Percentiles rank a stretch among this genome's conserved stretches.
Evolutionary conservation across 2,329 filamentous ascomycete genomes (phyloP).

Genomic region (Periconia sp.): DNA sequence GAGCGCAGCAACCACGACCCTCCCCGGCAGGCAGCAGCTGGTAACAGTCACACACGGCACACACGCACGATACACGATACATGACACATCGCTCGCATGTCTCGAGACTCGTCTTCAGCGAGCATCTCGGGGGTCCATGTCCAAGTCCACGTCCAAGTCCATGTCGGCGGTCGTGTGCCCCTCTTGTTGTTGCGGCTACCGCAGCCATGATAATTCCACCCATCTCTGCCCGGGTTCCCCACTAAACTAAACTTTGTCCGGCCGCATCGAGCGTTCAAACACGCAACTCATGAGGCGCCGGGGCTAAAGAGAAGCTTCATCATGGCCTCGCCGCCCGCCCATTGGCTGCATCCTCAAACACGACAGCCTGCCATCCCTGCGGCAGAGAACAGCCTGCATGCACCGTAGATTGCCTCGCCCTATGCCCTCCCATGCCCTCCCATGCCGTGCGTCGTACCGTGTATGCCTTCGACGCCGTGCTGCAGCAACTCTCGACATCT

Average conservation of each 20-base stretch:
- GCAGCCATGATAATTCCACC: conserved; percentile 1
- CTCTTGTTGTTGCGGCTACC: conserved; percentile 8
- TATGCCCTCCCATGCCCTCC: conserved; percentile 11
- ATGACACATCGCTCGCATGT: too few relatives aligned
- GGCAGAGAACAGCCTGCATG: conserved; percentile 29
- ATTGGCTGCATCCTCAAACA: conserved; percentile 38
- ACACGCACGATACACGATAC: too few relatives aligned
- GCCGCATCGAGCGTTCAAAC: conserved; percentile 19
- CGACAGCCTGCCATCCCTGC: conserved; percentile 29
- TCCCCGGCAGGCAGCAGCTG: conserved; percentile 3
- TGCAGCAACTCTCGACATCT: too few relatives aligned
- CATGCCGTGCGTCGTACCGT: conserved; percentile 6
- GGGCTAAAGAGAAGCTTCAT: conserved; percentile 30
- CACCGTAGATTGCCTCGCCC: conserved; percentile 24
- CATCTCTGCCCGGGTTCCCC: conserved; percentile 30
- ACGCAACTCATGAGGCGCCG: conserved; percentile 37
- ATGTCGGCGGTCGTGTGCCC: conserved; percentile 18
- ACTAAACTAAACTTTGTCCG: conserved; percentile 36
- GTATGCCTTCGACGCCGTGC: too few relatives aligned
- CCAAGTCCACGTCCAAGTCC: too few relatives aligned
- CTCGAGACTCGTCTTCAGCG: too few relatives aligned
- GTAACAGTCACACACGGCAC: too few relatives aligned
- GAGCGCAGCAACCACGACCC: too few relatives aligned
- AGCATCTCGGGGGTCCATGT: too few relatives aligned
- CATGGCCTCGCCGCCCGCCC: conserved; percentile 17